phyloP scores from a whole-genome alignment of 164 flowering plant species.

The Chimonanthus praecox region DNA sequence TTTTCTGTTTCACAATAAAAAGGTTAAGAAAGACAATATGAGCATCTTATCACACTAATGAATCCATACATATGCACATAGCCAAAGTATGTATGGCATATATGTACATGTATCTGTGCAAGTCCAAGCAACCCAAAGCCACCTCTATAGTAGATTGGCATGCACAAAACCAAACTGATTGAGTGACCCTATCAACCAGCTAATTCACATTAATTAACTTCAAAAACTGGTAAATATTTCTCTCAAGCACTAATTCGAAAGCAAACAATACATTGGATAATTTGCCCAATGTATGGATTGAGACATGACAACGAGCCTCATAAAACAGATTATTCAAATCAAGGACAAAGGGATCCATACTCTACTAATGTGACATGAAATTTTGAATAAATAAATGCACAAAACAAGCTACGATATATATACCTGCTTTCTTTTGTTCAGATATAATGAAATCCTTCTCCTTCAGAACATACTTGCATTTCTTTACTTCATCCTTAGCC shows the following conservation, averaged over 20 bases:
- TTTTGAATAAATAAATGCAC: not conserved
- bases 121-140: not conserved
- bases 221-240: not conserved
- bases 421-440: constrained; percentile 81
- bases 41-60: not conserved
- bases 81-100: not conserved
- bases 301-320: not conserved
- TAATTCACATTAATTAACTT: not conserved
- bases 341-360: not conserved
- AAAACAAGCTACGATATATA: constrained; percentile 4
- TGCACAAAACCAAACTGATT: not conserved
- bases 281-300: no score
- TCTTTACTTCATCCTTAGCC: constrained; percentile 63
- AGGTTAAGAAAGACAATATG: not conserved
- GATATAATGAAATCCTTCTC: constrained; percentile 81
- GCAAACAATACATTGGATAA: no score
- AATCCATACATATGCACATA: not conserved
- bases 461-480: constrained; percentile 59
- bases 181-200: not conserved
- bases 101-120: not conserved
- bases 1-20: constrained; percentile 52
- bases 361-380: not conserved
- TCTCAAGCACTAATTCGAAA: not conserved
- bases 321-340: no score
- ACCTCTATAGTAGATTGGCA: not conserved